phyloP scores from a whole-genome alignment of 495 filamentous ascomycete species.

The Thermothielavioides terrestris region DNA sequence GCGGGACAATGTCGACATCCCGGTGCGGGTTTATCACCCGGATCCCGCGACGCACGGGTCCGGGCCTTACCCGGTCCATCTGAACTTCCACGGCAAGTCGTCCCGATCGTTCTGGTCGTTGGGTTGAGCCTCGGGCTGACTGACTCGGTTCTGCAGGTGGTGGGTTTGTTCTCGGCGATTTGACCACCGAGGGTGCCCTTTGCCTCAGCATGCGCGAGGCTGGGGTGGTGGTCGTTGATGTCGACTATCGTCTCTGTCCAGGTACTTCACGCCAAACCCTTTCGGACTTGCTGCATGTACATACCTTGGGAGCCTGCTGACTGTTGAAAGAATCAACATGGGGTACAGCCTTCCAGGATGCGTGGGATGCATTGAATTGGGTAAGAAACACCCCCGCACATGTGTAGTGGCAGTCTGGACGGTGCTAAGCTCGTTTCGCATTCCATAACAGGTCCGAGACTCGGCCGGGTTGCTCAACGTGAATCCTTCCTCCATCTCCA shows the following conservation, averaged over 20 bases:
- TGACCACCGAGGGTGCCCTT: conserved; percentile 35
- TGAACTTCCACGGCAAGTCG: conserved; percentile 38
- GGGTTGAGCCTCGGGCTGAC: no score
- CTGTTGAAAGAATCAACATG: conserved; percentile 29
- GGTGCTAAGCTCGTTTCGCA: neutral
- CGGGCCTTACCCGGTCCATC: conserved; percentile 40
- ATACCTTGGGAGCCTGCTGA: neutral
- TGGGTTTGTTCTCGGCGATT: conserved; percentile 43
- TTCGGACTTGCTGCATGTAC: no score
- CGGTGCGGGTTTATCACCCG: conserved; percentile 39
- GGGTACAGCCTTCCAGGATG: conserved; percentile 41
- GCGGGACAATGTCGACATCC: conserved; percentile 33
- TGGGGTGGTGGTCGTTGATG: conserved; percentile 38
- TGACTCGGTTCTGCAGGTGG: conserved; percentile 5
- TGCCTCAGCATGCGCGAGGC: conserved; percentile 40
- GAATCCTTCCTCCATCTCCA: conserved; percentile 34
- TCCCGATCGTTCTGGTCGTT: no score
- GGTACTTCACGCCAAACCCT: conserved; percentile 12
- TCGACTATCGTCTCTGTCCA: conserved; percentile 45
- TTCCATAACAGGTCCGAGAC: conserved; percentile 4
- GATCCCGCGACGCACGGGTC: conserved; percentile 26
- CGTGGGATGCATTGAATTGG: conserved; percentile 37
- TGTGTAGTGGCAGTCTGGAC: no score
- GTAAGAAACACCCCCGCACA: no score
- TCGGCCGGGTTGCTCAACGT: conserved; percentile 33